Evolutionary conservation across 1,284 basidiomycete species (phyloP).

Genomic region (Apiotrichum siamense): DNA sequence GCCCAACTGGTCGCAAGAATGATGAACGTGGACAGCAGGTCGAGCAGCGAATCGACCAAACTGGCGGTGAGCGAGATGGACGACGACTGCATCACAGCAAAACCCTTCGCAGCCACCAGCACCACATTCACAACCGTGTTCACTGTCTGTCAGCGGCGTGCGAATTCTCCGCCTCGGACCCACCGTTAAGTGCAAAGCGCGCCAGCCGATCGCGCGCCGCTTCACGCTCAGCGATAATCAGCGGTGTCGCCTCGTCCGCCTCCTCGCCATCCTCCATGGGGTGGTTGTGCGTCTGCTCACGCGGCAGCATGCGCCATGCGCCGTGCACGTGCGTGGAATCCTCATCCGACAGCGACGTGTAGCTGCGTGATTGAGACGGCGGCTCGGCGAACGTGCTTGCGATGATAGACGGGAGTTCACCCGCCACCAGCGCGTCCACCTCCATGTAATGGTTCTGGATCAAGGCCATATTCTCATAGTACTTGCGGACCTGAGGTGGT

Average conservation of each 20-base stretch:
- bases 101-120: slow-evolving; percentile 51
- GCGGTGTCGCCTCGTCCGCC: slow-evolving; percentile 20
- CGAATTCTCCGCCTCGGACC: too few species aligned
- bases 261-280: slow-evolving; percentile 7
- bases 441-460: slow-evolving; percentile 41
- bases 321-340: slow-evolving; percentile 8
- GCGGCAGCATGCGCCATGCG: slow-evolving; percentile 19
- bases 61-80: slow-evolving; percentile 56
- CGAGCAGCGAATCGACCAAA: slow-evolving; percentile 54
- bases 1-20: slow-evolving; percentile 46
- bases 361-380: not conserved
- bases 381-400: slow-evolving; percentile 32
- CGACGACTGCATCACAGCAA: slow-evolving; percentile 52
- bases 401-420: slow-evolving; percentile 39
- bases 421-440: slow-evolving; percentile 43
- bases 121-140: slow-evolving; percentile 50
- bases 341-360: not conserved
- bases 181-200: slow-evolving; percentile 39
- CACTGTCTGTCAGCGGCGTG: slow-evolving; percentile 23
- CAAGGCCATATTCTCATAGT: slow-evolving; percentile 37
- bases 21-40: slow-evolving; percentile 53
- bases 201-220: slow-evolving; percentile 37
- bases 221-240: slow-evolving; percentile 27
- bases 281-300: not conserved
- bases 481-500: slow-evolving; percentile 31